Base-by-base conservation (phyloP, 1,284 basidiomycete genomes). In the Entoloma clypeatum region DNA sequence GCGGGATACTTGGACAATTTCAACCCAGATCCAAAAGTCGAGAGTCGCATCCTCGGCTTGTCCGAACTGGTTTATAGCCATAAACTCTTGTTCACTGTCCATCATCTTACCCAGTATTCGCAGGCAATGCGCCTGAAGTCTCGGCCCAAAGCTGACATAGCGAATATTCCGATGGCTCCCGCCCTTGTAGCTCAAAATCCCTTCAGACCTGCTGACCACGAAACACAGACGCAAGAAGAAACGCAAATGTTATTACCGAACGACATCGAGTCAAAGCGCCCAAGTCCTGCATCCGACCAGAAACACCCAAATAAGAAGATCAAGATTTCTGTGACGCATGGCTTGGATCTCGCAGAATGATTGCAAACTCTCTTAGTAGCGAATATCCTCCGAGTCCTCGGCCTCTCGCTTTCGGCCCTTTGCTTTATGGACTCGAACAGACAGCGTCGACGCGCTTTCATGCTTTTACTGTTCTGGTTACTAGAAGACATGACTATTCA, bases 1-100 rank as follows among this genome's bases (percentile, higher is more conserved):
- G 49, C 64, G 31, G 65, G 59, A 36, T 88, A 86, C 55, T 52
- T 61, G 22, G 75, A 86, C 50, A 85, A 87, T 54, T 89, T 89
- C 62, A 68, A 75, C 39, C 77, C 82, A 11, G 68, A 74, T 46
- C 65, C 65, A 10, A 65, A 72, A 18, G 70, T 76, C 14, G 83
- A 86, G 62, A 75, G 67, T 52, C 69, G 65, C 26, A 56, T 86
- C 41, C 60, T 87, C 24, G 77, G 74, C 19, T 52, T 88, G 23
- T 62, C 72, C 22, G 69, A 79, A 51, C 56, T 74, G 67, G 83
- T 83, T 30, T 26, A 72, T 64, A 16, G 23, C 39, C 25, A 33
- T 31, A 17, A 39, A 25, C 36, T 30, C 27, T 28, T 14, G 13
- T 22, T 16, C 44, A 43, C 28, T 44, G 39, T 34, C 21, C 40